A percentile compares a stretch with the other conserved stretches of the same genome.
Evolutionary conservation across 495 filamentous ascomycete genomes (phyloP).

Genomic region (Penicillium malachiteum): DNA sequence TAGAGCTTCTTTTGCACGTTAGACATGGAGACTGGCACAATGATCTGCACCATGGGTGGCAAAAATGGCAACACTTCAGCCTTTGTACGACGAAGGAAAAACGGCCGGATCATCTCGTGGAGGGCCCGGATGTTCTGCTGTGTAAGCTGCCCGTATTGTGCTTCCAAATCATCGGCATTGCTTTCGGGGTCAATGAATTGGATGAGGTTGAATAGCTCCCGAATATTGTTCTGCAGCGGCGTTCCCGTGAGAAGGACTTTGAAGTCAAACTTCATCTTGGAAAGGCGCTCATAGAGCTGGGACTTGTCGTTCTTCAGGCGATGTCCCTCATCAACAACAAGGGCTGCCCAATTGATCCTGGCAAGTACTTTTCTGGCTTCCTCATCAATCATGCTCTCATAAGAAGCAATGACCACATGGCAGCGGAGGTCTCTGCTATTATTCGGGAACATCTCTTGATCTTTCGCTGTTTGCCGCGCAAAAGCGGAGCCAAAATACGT

Average conservation of each 20-base stretch:
- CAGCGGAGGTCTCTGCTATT: conserved; percentile 63
- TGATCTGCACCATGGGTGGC: conserved; percentile 90
- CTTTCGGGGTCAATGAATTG: conserved; percentile 80
- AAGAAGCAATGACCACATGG: conserved; percentile 93
- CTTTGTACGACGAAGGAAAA: conserved; percentile 83
- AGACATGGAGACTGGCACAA: conserved; percentile 90
- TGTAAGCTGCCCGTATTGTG: conserved; percentile 68
- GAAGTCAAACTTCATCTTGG: conserved; percentile 69
- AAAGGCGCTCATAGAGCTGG: conserved; percentile 72
- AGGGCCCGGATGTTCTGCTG: conserved; percentile 76
- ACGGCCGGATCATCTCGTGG: conserved; percentile 82
- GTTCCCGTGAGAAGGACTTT: conserved; percentile 86
- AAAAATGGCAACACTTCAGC: conserved; percentile 83
- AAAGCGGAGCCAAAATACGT: conserved; percentile 78
- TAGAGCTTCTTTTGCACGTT: conserved; percentile 90
- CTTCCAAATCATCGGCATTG: conserved; percentile 70
- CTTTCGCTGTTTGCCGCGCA: conserved; percentile 65
- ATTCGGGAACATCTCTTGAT: conserved; percentile 81
- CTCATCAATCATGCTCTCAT: conserved; percentile 76
- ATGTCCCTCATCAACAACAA: conserved; percentile 96
- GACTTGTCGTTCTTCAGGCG: conserved; percentile 92
- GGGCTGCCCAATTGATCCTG: conserved; percentile 74
- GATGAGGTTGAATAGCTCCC: conserved; percentile 91
- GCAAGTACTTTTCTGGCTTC: conserved; percentile 62
- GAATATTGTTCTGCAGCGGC: conserved; percentile 90